Evolutionary conservation across 1,284 basidiomycete genomes (phyloP), one percentile per base, ranked within the genome.

Genomic region (Dichomitus squalens): DNA sequence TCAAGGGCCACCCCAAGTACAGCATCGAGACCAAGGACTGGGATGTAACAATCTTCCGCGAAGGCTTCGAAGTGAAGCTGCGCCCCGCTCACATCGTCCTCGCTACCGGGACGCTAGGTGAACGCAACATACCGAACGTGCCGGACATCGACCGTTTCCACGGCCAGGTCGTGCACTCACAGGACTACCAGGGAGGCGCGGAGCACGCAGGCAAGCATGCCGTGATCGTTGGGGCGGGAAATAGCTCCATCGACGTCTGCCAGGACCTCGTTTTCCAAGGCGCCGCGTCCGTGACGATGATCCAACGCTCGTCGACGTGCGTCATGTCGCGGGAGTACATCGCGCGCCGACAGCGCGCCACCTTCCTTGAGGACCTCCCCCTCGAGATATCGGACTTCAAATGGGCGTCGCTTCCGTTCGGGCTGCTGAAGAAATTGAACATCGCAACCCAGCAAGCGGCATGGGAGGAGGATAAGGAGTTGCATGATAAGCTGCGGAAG

Each of bases 21-120:
- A 75, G 84, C 61, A 61, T 68, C 4, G 63, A 66, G 0, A 75
- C 71, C 7, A 69, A 76, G 7, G 74, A 73, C 47, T 89, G 85
- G 87, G 66, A 74, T 39, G 78, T 88, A 11, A 75, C 70, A 6
- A 72, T 87, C 25, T 63, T 75, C 47, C 73, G 71, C 14, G 70
- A 77, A 41, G 79, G 75, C 0, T 65, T 68, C n/a, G 72, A 75
- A 27, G 74, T 81, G 3, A 65, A 70, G 9, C 75, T 89, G 54
- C 76, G 71, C 3, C 82, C 85, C 31, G 78, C 78, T 12, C 82
- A 86, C 64, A 66, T 87, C 53, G 72, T 90, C n/a, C 75, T 88
- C 53, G 85, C 86, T 0, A 81, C 80, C 0, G 85, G 87, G 4
- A 72, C 75, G 0, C 79, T 80, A 6, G 81, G 80, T 9, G 71